Evolutionary conservation across 1,284 basidiomycete species (phyloP), one percentile per base, ranked within the genome.

Genomic region (Ustilago cynodontis): DNA sequence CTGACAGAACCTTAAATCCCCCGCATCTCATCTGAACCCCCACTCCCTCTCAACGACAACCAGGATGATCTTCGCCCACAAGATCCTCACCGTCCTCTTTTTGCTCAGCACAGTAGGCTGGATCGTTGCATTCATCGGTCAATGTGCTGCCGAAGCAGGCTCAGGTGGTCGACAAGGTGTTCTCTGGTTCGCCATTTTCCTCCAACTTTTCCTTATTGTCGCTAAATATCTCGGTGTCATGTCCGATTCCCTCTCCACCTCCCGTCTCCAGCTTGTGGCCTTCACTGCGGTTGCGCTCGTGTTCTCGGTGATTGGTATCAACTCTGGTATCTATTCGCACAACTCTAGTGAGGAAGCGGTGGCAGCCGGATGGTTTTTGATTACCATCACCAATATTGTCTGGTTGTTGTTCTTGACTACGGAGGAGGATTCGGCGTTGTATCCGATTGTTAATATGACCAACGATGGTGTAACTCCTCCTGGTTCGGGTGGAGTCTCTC

Each of bases 361-460:
- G 88, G 93, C 92, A 29, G 94, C 93, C 6, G 96, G 96, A 74
- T 98, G 94, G 93, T 90, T 99, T 82, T 90, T 99, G 74, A 90
- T 96, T 61, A 89, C 94, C 35, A 90, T 98, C 71, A 93, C 95
- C 58, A 88, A 90, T 81, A 87, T 98, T 84, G 87, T 98, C 71
- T 98, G 95, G 95, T 90, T 97, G 22, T 90, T 98, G 72, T 98
- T 94, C 89, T 94, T 99, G 86, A 96, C 95, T 5, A 93, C 94
- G 1, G 95, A 98, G 85, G 95, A 98, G 81, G 94, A 95, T 84
- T 93, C 94, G 1, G 90, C 93, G 77, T 87, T 91, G 55, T 90
- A 94, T 62, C 89, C 93, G 86, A 81, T 96, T 68, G 93, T 98
- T 89, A 94, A 94, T 86, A 90, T 91, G 78, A 94, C 94, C 62